Conservation (phyloP, 768 basidiomycete genomes). For the Pholiota molesta region DNA sequence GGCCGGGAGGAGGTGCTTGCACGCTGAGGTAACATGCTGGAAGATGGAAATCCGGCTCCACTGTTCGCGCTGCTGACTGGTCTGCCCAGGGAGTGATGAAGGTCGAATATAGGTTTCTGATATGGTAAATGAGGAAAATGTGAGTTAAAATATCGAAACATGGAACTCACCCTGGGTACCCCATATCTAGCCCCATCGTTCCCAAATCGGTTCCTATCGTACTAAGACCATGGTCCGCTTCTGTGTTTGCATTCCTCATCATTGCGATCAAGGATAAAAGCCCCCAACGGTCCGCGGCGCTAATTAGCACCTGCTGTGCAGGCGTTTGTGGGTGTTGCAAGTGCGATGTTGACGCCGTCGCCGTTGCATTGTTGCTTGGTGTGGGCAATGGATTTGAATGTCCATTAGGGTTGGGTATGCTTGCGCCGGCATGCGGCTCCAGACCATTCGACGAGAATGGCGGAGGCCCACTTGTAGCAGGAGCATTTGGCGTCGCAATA, state of each 20-base stretch:
- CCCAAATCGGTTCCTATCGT: conserved; percentile 91
- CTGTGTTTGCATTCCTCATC: conserved; percentile 78
- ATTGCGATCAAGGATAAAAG: conserved; percentile 82
- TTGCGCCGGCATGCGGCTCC: conserved; percentile 33
- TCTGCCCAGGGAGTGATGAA: conserved; percentile 98
- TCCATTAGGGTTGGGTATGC: conserved; percentile 32
- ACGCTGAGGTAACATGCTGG: conserved; percentile 90
- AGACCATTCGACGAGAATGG: conserved; percentile 40
- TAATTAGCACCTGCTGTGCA: conserved; percentile 90
- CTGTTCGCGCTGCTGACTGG: conserved; percentile 78
- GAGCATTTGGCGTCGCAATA: conserved; percentile 28
- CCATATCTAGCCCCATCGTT: conserved; percentile 91
- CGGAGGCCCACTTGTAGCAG: conserved; percentile 29
- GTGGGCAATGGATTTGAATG: conserved; percentile 41
- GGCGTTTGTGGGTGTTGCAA: conserved; percentile 78
- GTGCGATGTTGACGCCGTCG: conserved; percentile 36
- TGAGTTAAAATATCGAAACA: conserved; percentile 10
- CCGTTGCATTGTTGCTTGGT: conserved; percentile 34
- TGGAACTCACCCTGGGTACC: conserved; percentile 71
- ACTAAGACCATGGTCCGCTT: conserved; percentile 80
- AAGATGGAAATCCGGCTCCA: conserved; percentile 92
- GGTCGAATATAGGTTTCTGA: conserved; percentile 83
- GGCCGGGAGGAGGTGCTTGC: conserved; percentile 82
- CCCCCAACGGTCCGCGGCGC: conserved; percentile 95
- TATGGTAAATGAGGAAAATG: conserved; percentile 20